phyloP scores from a whole-genome alignment of 108 stramenopile species.

The Epipyxis sp. region DNA sequence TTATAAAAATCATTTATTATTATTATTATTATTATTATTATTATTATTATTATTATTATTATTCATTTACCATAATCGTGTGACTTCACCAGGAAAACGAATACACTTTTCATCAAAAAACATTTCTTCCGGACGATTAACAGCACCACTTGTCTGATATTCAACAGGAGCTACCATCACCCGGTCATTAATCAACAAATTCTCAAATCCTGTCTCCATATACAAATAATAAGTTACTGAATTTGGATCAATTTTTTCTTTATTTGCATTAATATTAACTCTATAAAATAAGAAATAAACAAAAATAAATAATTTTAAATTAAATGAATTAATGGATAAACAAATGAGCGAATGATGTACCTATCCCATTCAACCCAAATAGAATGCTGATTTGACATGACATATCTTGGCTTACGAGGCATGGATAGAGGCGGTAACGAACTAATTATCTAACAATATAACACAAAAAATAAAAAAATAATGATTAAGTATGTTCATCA shows the following conservation, averaged over 20 bases:
- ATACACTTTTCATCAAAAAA: background rate
- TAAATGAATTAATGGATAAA: no score
- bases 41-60: no score
- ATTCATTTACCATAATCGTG: background rate
- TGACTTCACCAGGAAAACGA: background rate
- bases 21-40: no score
- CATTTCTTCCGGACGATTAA: background rate
- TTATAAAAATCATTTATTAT: no score
- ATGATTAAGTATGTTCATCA: no score
- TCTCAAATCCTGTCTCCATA: background rate
- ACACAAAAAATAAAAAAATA: background rate
- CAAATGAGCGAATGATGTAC: no score
- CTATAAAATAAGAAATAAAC: no score
- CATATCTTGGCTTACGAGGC: background rate
- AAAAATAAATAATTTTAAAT: no score
- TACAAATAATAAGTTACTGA: conserved; percentile 14
- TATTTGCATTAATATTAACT: no score
- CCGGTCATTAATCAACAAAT: background rate
- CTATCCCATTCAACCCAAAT: conserved; percentile 3
- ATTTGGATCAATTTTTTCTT: no score
- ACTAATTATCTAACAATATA: background rate
- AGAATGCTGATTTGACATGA: background rate
- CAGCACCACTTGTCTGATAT: background rate
- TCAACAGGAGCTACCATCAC: background rate
- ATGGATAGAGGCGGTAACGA: background rate